A percentile compares a stretch with the other conserved stretches of the same genome.
Conservation (phyloP, 2,329 filamentous ascomycete species). For the Ceratocystis lukuohia region DNA sequence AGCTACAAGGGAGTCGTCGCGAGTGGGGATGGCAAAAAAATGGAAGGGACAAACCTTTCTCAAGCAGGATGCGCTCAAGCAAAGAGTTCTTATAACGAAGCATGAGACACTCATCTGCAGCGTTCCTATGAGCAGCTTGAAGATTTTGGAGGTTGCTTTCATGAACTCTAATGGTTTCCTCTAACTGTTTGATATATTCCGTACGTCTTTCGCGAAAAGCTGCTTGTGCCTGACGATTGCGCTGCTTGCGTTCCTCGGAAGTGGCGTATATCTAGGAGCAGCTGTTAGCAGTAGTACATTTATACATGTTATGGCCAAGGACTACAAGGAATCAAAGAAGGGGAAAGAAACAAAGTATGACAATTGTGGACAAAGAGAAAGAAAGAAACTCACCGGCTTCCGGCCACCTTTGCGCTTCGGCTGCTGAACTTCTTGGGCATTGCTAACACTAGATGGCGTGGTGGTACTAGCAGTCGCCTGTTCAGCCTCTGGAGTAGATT, state of each 20-base stretch:
- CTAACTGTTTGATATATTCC: slow-evolving; percentile 98
- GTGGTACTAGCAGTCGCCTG: slow-evolving; percentile 25
- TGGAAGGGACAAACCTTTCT: slow-evolving; percentile 59
- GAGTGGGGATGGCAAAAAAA: neutral
- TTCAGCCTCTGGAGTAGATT: slow-evolving; percentile 47
- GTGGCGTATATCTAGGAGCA: slow-evolving; percentile 79
- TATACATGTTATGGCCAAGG: neutral
- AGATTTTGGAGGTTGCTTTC: slow-evolving; percentile 86
- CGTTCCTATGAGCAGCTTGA: slow-evolving; percentile 85
- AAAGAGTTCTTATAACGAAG: slow-evolving; percentile 96
- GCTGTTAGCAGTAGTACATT: neutral
- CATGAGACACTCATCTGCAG: slow-evolving; percentile 95
- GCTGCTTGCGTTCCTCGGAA: slow-evolving; percentile 94
- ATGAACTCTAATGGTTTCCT: slow-evolving; percentile 93
- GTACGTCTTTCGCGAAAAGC: slow-evolving; percentile 93
- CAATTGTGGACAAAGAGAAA: neutral
- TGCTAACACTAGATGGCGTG: slow-evolving; percentile 10
- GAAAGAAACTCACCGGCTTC: slow-evolving; percentile 69
- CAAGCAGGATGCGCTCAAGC: slow-evolving; percentile 83
- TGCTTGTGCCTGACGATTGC: slow-evolving; percentile 92
- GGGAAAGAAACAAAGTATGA: neutral
- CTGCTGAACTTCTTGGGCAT: slow-evolving; percentile 41
- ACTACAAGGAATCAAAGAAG: slow-evolving; percentile 1
- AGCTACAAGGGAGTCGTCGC: slow-evolving; percentile 4
- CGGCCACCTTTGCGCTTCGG: slow-evolving; percentile 95